Base-by-base conservation (phyloP, 345 rosid genomes). In the Clausena lansium region DNA sequence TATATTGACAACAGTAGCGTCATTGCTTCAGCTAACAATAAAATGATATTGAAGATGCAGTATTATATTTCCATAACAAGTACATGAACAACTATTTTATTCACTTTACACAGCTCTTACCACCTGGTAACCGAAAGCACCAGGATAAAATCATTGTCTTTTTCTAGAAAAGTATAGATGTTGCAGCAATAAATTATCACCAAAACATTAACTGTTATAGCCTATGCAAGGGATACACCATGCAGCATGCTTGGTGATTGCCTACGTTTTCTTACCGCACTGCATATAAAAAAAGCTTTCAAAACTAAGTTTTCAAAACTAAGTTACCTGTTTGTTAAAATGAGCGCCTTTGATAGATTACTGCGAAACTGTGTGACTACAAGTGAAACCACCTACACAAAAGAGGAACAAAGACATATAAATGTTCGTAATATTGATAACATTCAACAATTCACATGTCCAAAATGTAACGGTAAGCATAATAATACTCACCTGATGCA, bases 311-410 rank as follows among this genome's bases (percentile, higher is more conserved):
- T 54, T 62, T 41, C 7, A 30, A 41, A 79, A 52, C 69, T 33
- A 81, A 63, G 22, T 80, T 54, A 91, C 98, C 99, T 96, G 94
- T 91, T 90, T 69, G 97, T 92, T 72, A 94, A 82, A 82, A 84
- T 84, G 63, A 96, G 97, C 0, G 95, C 91, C 86, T 96, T 96
- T 0, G 99, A 94, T 62, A 91, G 70, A 81, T 87, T 80, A 83
- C 97, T 84, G 62, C 98, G 91, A 71, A 92, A 92, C 67, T 89
- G 97, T 45, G 95, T 91, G 77, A 85, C 96, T 79, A 92, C 90
- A 77, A 94, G 88, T 14, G 97, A 95, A 85, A 92, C 94, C 76
- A 95, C 91, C 99, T 93, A 81, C 35, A 38, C 15, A 17, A 24
- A 33, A 78, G 58, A 39, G 60, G 64, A 39, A 70, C 54, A 59